Base-by-base conservation (phyloP, 148 eudicot genomes). In the Agrostemma githago region DNA sequence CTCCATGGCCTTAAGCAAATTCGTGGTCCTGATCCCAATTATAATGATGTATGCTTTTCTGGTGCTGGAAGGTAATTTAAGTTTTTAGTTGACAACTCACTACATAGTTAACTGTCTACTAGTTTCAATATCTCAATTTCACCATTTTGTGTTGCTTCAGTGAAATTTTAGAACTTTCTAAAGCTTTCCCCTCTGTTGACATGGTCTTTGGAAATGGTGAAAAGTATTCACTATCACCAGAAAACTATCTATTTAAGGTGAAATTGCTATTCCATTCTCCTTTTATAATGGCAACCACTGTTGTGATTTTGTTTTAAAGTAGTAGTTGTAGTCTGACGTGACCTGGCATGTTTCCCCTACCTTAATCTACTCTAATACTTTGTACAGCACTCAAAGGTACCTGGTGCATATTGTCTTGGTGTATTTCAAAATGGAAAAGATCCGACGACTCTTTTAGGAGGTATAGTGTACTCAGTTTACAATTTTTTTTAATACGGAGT, bases 171-270 rank as follows among this genome's bases (percentile, higher is more conserved):
- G 85, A 86, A 80, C 88, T 92, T 70, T 83, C 93, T 5, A 83
- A 87, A 77, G 56, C 83, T 19, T 95, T 95, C 84, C 98, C 98
- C 21, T 62, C 79, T 15, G 93, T 92, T 61, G 97, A 92, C 77
- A 84, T 95, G 97, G 96, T 86, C 56, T 87, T 95, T 74, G 86
- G 78, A 59, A 83, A 81, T 83, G 92, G 92, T 71, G 88, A 87
- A 65, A 92, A 90, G 77, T 80, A 88, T 21, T 80, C 91, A 57
- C 81, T 95, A 51, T 81, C 96, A 51, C 96, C 98, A 34, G 98
- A 95, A 84, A 95, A 95, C 85, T 95, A 95, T 85, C 77, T 95
- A 71, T 95, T 95, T 77, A 88, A 85, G 83, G 98, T 95, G 82
- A 75, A 73, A 38, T 62, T 67, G 5, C 75, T 16, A 2, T 21